Conservation (phyloP, 148 eudicot genomes). For the Silene latifolia region DNA sequence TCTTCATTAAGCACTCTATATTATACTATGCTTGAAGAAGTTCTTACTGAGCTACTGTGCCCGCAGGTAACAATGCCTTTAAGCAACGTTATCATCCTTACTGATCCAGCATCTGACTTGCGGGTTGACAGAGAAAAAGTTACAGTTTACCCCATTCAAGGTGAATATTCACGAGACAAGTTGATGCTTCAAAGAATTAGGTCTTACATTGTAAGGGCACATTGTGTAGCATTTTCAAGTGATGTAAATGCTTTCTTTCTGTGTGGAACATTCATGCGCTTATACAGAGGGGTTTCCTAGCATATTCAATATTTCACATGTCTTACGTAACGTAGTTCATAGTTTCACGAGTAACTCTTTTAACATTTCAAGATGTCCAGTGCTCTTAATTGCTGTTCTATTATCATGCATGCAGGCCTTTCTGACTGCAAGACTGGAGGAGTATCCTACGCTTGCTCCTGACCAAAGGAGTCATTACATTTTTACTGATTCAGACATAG, state of each 20-base stretch:
- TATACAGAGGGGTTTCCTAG: neutral
- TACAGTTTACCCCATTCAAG: conserved; percentile 63
- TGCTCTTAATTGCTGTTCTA: neutral
- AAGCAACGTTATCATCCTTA: conserved; percentile 66
- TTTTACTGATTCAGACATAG: conserved; percentile 90
- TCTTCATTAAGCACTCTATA: neutral
- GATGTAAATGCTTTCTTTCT: conserved; percentile 16
- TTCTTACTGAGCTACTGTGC: conserved; percentile 7
- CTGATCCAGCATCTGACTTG: conserved; percentile 76
- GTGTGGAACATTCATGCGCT: conserved; percentile 10
- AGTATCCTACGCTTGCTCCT: conserved; percentile 30
- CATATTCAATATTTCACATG: neutral
- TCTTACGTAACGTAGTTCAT: neutral
- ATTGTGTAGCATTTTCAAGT: conserved; percentile 28
- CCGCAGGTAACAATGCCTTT: conserved; percentile 75
- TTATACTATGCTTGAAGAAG: conserved; percentile 1
- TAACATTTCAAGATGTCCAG: conserved; percentile 3
- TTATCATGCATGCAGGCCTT: conserved; percentile 51
- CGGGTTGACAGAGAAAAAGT: conserved; percentile 62
- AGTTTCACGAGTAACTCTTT: neutral
- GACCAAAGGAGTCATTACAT: conserved; percentile 55
- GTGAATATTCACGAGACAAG: conserved; percentile 95
- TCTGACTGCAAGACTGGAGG: conserved; percentile 57
- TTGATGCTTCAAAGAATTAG: conserved; percentile 99
- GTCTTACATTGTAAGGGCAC: conserved; percentile 97